Evolutionary conservation across 805 yeast genomes (phyloP).

Genomic region (Cyberlindnera nakhonratchasimensis): DNA sequence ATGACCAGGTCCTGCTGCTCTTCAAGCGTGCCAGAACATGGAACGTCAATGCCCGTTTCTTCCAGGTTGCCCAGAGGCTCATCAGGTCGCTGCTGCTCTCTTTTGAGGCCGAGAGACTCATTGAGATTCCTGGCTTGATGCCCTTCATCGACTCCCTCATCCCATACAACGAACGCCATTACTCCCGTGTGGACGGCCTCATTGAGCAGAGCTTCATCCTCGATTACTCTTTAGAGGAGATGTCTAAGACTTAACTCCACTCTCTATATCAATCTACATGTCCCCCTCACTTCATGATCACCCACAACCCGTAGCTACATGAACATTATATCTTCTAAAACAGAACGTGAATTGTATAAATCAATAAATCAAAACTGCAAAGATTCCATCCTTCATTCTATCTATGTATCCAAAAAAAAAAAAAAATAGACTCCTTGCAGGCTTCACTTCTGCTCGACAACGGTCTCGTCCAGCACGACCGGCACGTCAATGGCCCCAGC

Average conservation of each 20-base stretch:
- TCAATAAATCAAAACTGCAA: too few relatives aligned
- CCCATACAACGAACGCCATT: constrained; percentile 90
- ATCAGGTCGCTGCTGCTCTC: constrained; percentile 59
- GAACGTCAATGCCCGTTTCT: constrained; percentile 86
- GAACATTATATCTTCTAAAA: too few relatives aligned
- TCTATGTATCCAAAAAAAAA: too few relatives aligned
- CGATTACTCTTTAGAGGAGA: constrained; percentile 80
- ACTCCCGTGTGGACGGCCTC: constrained; percentile 67
- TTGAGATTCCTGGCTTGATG: constrained; percentile 65
- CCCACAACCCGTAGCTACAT: too few relatives aligned
- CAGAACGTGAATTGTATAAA: too few relatives aligned
- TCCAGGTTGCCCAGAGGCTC: constrained; percentile 75
- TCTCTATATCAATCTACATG: background rate
- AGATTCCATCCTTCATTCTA: constrained; percentile 3
- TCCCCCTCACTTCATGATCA: background rate
- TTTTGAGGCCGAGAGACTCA: constrained; percentile 52
- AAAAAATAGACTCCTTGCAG: too few relatives aligned
- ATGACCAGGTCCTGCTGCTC: constrained; percentile 56
- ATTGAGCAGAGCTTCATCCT: constrained; percentile 81
- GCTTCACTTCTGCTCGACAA: constrained; percentile 6
- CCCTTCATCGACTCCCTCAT: constrained; percentile 67
- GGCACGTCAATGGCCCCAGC: constrained; percentile 51
- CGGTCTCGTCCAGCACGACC: constrained; percentile 42
- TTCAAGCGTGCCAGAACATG: constrained; percentile 85
- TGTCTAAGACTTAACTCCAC: constrained; percentile 41